Base-by-base conservation (phyloP, 192 early-diverging fungal species). In the Paraglomus brasilianum region DNA sequence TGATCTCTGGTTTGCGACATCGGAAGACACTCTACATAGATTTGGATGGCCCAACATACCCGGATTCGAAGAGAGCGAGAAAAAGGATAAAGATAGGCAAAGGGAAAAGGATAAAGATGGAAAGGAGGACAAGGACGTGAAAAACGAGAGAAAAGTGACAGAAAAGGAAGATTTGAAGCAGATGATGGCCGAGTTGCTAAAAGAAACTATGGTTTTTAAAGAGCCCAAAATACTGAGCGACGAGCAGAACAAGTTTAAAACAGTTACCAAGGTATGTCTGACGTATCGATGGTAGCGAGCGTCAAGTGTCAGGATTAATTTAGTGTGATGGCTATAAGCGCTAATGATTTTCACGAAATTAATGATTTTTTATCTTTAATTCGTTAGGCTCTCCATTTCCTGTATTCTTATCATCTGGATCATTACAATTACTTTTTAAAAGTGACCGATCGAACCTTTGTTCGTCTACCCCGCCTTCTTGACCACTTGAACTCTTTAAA, bases 351-450 rank as follows among this genome's bases (percentile, higher is more conserved):
- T 14, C n/a, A 8, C 19, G 14, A 15, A 46, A 21, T 13, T 45
- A 14, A 10, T 46, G 9, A 24, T 44, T 24, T 15, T 60, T 60
- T 13, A 45, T 44, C 14, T 46, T 30, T 19, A 46, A 11, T 45
- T 45, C 30, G 14, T 42, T 41, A 63, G 60, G 60, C 60, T 6
- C 21, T 63, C 4, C 60, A 63, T 45, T 63, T 45, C 17, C 42
- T 63, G 19, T 63, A 63, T 22, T 42, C 19, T 30, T 45, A 63
- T 46, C 61, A 63, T 63, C 43, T 63, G 21, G 42, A 63, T 63
- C 61, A 63, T 63, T 63, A 63, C 22, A 46, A 63, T 63, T 63
- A 63, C 47, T 8, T 63, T 5, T 46, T 63, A 63, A 63, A 63
- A 63, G 47, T 63, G 9, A 46, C 61, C 9, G 61, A 63, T 13